Conservation (phyloP, 495 filamentous ascomycete species). For the Neurospora intermedia region DNA sequence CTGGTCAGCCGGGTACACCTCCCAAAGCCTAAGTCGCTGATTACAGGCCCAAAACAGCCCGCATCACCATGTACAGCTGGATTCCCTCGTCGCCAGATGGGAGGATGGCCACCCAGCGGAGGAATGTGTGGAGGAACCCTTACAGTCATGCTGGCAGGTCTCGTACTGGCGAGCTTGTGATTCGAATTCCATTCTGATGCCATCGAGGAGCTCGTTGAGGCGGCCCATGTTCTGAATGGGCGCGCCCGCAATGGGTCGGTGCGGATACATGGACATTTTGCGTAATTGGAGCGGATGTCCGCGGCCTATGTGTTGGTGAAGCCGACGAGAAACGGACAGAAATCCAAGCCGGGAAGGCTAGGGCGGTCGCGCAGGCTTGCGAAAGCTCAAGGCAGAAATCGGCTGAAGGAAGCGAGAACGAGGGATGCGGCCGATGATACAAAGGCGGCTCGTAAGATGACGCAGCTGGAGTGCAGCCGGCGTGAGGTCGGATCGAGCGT, state of each 20-base stretch:
- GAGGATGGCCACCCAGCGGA: neutral
- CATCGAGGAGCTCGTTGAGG: conserved; percentile 81
- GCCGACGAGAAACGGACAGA: neutral
- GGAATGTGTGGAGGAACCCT: conserved; percentile 27
- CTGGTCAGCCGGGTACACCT: neutral
- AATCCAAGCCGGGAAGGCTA: neutral
- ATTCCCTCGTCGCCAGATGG: neutral
- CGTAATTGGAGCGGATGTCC: neutral
- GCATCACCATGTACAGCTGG: neutral
- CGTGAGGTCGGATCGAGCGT: neutral
- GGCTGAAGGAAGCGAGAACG: neutral
- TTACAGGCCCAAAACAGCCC: neutral
- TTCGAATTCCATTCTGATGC: conserved; percentile 85
- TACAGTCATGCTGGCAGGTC: conserved; percentile 85
- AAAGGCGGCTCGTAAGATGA: neutral
- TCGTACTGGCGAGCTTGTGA: conserved; percentile 61
- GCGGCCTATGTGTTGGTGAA: conserved; percentile 1
- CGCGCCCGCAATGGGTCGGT: conserved; percentile 67
- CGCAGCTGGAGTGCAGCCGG: neutral
- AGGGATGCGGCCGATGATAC: neutral
- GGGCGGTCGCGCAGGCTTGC: neutral
- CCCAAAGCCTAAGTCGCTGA: neutral
- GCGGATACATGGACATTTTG: conserved; percentile 77
- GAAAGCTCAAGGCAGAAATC: neutral
- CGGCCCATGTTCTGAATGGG: conserved; percentile 46